phyloP scores from a whole-genome alignment of 2,329 filamentous ascomycete species.

The Sporothrix variecibatus region DNA sequence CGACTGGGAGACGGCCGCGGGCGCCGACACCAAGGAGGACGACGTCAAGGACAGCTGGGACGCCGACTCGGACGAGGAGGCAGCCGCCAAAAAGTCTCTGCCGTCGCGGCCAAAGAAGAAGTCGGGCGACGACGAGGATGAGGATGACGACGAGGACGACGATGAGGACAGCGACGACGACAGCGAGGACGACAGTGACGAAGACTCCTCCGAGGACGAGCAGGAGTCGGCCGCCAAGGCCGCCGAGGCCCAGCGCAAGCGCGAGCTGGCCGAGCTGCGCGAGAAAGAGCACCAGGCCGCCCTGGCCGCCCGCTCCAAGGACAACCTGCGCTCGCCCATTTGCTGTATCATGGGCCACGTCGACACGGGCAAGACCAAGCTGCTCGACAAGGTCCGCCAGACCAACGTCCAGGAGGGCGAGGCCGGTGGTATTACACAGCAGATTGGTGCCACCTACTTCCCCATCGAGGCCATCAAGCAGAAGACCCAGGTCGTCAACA shows the following conservation, averaged over 20 bases:
- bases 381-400: conserved; percentile 96
- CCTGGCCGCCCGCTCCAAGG: conserved; percentile 84
- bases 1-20: conserved; percentile 86
- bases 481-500: conserved; percentile 93
- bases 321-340: conserved; percentile 94
- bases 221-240: conserved; percentile 70
- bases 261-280: conserved; percentile 82
- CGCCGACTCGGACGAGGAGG: conserved; percentile 75
- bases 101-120: conserved; percentile 40
- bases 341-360: conserved; percentile 99
- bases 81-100: conserved; percentile 40
- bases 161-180: conserved; percentile 37
- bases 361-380: conserved; percentile 99
- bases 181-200: conserved; percentile 56
- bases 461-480: conserved; percentile 88
- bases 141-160: conserved; percentile 32
- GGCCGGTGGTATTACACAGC: conserved; percentile 98
- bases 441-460: conserved; percentile 99
- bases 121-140: conserved; percentile 45
- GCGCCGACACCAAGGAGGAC: conserved; percentile 62
- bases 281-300: conserved; percentile 91
- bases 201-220: conserved; percentile 69
- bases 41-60: conserved; percentile 96
- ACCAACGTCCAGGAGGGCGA: conserved; percentile 99
- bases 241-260: conserved; percentile 77